Base-by-base conservation (phyloP, 225 moss, liverwort and hornwort genomes). In the Takakia lepidozioides region DNA sequence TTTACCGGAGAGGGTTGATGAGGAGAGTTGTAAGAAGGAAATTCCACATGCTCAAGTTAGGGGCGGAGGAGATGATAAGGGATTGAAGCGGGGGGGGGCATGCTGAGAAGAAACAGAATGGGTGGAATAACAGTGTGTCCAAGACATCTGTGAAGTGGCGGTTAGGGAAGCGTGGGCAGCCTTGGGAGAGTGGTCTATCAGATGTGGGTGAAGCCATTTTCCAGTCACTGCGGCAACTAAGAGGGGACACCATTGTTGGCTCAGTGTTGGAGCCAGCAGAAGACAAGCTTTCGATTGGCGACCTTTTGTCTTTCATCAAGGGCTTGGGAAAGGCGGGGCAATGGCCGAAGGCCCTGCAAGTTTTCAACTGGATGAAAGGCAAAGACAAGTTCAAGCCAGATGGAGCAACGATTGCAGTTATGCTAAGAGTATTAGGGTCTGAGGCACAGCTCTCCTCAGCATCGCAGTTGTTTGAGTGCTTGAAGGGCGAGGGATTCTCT, bases 281-380 rank as follows among this genome's bases (percentile, higher is more conserved):
- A 6, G 18, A 48, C 0, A 57, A 34, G 13, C 67, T 88, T 5
- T 66, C 69, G 0, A 43, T 39, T 5, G 57, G 70, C 38, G 93
- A 93, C 66, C 71, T 88, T 0, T 60, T 86, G 41, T 73, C 72
- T 38, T 71, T 93, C 46, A 78, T 93, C 2, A 93, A 88, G 49
- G 79, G 83, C 1, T 69, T 93, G 40, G 93, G 88, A 24, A 74
- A 72, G 19, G 81, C 79, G 24, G 64, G 87, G 7, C 71, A 61
- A 24, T 93, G 93, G 93, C 64, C 61, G 46, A 72, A 55, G 49
- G 62, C 88, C 18, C 80, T 93, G 0, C 57, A 68, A 28, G 60
- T 89, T 5, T 93, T 93, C 42, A 70, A 72, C 29, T 93, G 93
- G 93, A 86, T 93, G 93, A 69, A 85, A 47, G 72, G 61, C 29